Conservation (phyloP, 2,329 filamentous ascomycete species). For the Tolypocladium ophioglossoides region DNA sequence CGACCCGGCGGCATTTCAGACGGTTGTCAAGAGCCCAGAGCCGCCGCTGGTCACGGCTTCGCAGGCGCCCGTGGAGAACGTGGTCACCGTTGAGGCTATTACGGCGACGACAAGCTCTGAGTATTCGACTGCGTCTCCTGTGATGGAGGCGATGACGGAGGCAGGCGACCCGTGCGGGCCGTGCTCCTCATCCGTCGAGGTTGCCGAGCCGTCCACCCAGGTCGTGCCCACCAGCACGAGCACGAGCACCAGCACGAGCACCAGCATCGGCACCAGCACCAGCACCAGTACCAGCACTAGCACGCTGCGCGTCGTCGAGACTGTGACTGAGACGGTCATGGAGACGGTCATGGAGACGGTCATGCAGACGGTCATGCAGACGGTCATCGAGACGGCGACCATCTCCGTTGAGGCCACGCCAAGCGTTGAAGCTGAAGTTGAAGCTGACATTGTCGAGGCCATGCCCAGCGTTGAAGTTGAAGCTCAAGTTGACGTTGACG, state of each 20-base stretch:
- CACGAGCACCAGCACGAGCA: slow-evolving; percentile 2
- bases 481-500: too few species aligned
- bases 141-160: not conserved
- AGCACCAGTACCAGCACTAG: not conserved
- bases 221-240: not conserved
- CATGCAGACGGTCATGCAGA: slow-evolving; percentile 24
- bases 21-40: slow-evolving; percentile 3
- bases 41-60: not conserved
- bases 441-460: too few species aligned
- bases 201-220: not conserved
- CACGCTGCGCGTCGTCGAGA: slow-evolving; percentile 5
- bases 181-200: slow-evolving; percentile 5
- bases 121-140: not conserved
- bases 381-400: slow-evolving; percentile 5
- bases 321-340: slow-evolving; percentile 21
- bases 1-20: slow-evolving; percentile 17
- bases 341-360: slow-evolving; percentile 22
- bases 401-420: not conserved
- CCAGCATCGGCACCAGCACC: too few species aligned
- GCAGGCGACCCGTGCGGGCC: slow-evolving; percentile 12
- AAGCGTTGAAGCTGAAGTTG: too few species aligned
- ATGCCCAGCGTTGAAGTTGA: not conserved
- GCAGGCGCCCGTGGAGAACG: not conserved
- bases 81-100: not conserved
- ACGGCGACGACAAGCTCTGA: not conserved